A percentile compares a stretch with the other conserved stretches of the same genome.
phyloP scores from a whole-genome alignment of 768 basidiomycete genomes.

The Ramaria sp. region DNA sequence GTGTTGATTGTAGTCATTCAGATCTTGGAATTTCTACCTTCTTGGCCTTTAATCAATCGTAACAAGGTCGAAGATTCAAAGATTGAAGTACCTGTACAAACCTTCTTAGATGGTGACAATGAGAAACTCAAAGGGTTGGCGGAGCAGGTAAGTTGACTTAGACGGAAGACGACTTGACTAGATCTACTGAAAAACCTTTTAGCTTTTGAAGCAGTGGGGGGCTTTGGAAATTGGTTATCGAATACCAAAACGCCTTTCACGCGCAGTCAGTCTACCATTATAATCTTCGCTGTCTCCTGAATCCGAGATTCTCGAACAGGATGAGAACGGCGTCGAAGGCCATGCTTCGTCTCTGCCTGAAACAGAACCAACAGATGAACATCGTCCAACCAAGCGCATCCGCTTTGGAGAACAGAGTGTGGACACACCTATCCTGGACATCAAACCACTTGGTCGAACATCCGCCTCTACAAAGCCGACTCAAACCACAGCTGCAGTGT shows the following conservation, averaged over 20 bases:
- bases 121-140: slow-evolving; percentile 47
- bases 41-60: slow-evolving; percentile 74
- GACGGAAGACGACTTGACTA: neutral
- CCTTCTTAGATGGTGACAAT: slow-evolving; percentile 42
- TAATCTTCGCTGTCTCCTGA: neutral
- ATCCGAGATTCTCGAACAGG: slow-evolving; percentile 9
- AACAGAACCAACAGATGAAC: slow-evolving; percentile 1
- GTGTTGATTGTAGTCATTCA: slow-evolving; percentile 17
- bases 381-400: slow-evolving; percentile 10
- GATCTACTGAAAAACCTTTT: neutral
- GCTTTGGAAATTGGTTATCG: slow-evolving; percentile 67
- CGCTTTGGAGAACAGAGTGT: slow-evolving; percentile 12
- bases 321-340: slow-evolving; percentile 18
- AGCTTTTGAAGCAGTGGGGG: slow-evolving; percentile 79
- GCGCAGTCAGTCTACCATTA: slow-evolving; percentile 19
- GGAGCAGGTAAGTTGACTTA: slow-evolving; percentile 35
- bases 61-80: slow-evolving; percentile 89
- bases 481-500: neutral
- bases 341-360: neutral
- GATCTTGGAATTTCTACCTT: slow-evolving; percentile 55
- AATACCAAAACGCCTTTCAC: slow-evolving; percentile 65
- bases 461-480: neutral
- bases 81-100: slow-evolving; percentile 53
- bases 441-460: slow-evolving; percentile 18
- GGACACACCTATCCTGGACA: slow-evolving; percentile 9